These are phyloP conservation scores for Pythium grandisporangium DNA, from an alignment of 352 stramenopile species.

Conservation along the genomic window DNA sequence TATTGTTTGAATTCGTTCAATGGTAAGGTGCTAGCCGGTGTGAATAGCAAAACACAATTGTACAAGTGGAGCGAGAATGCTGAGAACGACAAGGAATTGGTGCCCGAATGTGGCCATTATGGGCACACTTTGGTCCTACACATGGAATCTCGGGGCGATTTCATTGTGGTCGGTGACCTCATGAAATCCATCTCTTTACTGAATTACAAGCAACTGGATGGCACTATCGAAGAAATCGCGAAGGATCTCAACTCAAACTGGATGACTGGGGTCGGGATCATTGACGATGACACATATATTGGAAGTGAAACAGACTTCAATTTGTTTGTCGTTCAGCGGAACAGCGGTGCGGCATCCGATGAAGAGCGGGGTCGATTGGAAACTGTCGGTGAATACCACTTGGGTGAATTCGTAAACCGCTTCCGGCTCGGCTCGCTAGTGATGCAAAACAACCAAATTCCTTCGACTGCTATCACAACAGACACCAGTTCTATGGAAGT, in stretches of 20 bases:
- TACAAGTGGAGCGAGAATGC: constrained; percentile 88
- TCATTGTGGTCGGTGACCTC: constrained; percentile 94
- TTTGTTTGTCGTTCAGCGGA: constrained; percentile 91
- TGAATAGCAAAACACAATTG: constrained; percentile 93
- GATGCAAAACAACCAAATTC: constrained; percentile 86
- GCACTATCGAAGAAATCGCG: constrained; percentile 92
- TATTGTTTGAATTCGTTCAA: constrained; percentile 95
- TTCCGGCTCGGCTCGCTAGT: constrained; percentile 93
- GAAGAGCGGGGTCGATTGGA: constrained; percentile 91
- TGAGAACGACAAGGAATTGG: constrained; percentile 86
- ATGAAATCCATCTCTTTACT: constrained; percentile 96
- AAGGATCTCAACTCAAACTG: constrained; percentile 96
- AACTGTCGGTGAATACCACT: constrained; percentile 90
- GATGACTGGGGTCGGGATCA: constrained; percentile 92
- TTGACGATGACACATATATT: constrained; percentile 94
- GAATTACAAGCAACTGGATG: constrained; percentile 90
- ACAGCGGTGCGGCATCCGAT: constrained; percentile 88
- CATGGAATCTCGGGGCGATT: constrained; percentile 91
- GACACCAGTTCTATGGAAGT: constrained; percentile 32
- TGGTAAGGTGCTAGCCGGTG: constrained; percentile 88
- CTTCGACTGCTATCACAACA: neutral
- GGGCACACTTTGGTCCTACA: constrained; percentile 94
- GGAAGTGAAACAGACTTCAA: constrained; percentile 94
- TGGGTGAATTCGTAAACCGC: constrained; percentile 95
- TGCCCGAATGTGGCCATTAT: constrained; percentile 91